Conservation (phyloP, 2,329 filamentous ascomycete genomes). For the Elsinoe necatrix region DNA sequence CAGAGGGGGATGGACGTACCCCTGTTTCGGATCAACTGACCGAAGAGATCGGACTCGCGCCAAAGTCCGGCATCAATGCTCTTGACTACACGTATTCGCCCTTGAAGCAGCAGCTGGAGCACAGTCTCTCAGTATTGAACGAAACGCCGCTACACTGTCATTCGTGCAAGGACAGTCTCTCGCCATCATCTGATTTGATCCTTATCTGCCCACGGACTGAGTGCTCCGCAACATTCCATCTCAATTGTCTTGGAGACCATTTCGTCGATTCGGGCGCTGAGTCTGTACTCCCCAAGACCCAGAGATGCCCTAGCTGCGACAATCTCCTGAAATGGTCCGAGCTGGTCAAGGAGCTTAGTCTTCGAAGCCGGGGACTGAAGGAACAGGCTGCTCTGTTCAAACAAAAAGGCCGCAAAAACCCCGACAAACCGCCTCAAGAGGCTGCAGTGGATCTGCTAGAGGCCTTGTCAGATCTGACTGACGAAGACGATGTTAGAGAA, state of each 20-base stretch:
- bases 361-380: conserved; percentile 61
- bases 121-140: conserved; percentile 39
- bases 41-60: not conserved
- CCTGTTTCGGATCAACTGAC: not conserved
- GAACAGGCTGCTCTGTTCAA: conserved; percentile 63
- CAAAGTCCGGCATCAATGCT: conserved; percentile 31
- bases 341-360: conserved; percentile 72
- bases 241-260: conserved; percentile 46
- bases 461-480: conserved; percentile 4
- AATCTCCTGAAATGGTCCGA: conserved; percentile 59
- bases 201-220: conserved; percentile 44
- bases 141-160: conserved; percentile 36
- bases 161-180: conserved; percentile 40
- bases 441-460: conserved; percentile 10
- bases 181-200: conserved; percentile 34
- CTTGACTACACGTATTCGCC: conserved; percentile 48
- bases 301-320: conserved; percentile 63
- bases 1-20: not conserved
- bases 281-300: conserved; percentile 57
- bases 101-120: conserved; percentile 44
- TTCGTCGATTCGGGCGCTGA: conserved; percentile 40
- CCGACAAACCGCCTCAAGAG: not conserved
- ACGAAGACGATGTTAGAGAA: not conserved
- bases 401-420: conserved; percentile 30
- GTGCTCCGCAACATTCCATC: conserved; percentile 46